Base-by-base conservation (phyloP, 495 filamentous ascomycete genomes). In the Apiosordaria backusii region DNA sequence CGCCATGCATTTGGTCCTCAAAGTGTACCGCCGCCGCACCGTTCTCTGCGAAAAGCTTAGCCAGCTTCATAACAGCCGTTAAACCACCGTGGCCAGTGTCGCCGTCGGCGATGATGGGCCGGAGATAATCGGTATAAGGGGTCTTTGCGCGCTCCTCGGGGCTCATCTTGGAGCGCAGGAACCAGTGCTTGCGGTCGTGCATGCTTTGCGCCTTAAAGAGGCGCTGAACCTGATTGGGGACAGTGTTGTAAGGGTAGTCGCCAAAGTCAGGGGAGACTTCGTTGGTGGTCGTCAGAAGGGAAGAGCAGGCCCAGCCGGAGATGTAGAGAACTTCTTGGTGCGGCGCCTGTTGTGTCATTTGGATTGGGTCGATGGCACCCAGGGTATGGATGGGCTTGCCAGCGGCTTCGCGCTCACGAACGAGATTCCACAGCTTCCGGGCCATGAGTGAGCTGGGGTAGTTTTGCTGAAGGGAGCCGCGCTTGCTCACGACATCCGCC, bases 201-300 rank as follows among this genome's bases (percentile, higher is more conserved):
- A 98, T 85, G 62, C 92, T 91, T 76, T 99, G 95, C 4, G 95
- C 96, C 79, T 98, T 98, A 80, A 94, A 92, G 64, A 99, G 77
- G 65, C 95, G 85, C 79, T 99, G 92, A 10, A 99, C 95, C 77
- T 99, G 95, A 78, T 98, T 99, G 18, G 95, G 95, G 4, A 99
- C 95, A 0, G 95, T 99, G 74, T 97, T 97, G 78, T 99, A 99
- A 2, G 95, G 95, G 77, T 99, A 99, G 75, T 99, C 95, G 66
- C 95, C 95, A 74, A 99, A 96, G 75, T 99, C 95, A 5, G 95
- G 89, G 1, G 92, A 96, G 4, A 99, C 95, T 76, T 99, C 95
- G 79, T 99, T 97, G 23, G 95, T 97, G 1, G 86, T 89, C 0
- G 96, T 98, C 23, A 99, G 81, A 15, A 97, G 84, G 4, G 92